Percentiles rank a stretch among this genome's conserved stretches.
Conservation (phyloP, 164 flowering plant species). For the Houttuynia cordata region DNA sequence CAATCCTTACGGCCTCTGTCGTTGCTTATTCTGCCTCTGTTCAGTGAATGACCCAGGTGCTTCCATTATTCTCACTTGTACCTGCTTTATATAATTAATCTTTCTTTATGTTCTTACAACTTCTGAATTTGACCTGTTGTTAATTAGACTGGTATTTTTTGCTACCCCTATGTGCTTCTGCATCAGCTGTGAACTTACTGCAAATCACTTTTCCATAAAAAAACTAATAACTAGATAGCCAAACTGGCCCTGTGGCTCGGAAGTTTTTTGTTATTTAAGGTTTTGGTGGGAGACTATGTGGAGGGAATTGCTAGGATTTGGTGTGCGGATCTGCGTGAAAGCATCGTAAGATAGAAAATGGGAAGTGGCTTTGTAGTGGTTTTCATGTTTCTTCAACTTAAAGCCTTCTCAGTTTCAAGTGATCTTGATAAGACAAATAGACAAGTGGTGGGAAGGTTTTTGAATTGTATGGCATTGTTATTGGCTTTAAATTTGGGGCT, state of each 20-base stretch:
- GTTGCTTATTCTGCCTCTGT: conserved; percentile 56
- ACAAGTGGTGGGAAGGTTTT: conserved; percentile 6
- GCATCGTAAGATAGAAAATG: conserved; percentile 58
- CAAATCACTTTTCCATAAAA: conserved; percentile 3
- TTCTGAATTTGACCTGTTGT: not conserved
- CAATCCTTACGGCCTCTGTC: conserved; percentile 45
- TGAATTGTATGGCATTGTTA: conserved; percentile 27
- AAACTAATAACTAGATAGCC: conserved; percentile 15
- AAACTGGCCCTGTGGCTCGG: conserved; percentile 34
- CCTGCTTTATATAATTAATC: not conserved
- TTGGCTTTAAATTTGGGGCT: conserved; percentile 39
- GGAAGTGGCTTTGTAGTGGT: conserved; percentile 57
- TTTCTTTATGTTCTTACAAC: no score
- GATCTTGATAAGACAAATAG: conserved; percentile 10
- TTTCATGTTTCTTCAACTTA: conserved; percentile 50
- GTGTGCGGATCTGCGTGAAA: conserved; percentile 46
- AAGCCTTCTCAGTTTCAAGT: conserved; percentile 11
- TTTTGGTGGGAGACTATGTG: conserved; percentile 30
- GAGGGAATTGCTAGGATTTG: conserved; percentile 31
- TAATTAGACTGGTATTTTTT: conserved; percentile 69
- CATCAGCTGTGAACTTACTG: conserved; percentile 35
- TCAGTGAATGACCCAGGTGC: conserved; percentile 68
- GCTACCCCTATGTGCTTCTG: conserved; percentile 54
- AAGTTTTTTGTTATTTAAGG: conserved; percentile 39
- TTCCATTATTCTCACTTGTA: not conserved